Conservation (phyloP, 2,329 filamentous ascomycete genomes). For the Rhinocladiella similis region DNA sequence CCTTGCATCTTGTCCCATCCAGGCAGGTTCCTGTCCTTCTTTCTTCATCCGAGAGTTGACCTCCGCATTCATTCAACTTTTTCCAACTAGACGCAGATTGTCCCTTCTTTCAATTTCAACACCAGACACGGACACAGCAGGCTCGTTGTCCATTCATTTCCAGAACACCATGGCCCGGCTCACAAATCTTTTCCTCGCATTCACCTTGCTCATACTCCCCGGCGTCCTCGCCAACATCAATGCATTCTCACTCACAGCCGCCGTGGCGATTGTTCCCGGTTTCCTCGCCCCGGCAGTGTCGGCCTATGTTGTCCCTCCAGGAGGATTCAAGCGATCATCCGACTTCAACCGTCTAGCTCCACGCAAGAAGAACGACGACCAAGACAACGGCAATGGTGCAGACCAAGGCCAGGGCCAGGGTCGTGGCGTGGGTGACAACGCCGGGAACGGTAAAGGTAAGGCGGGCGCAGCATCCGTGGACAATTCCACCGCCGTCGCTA, state of each 20-base stretch:
- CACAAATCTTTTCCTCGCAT: slow-evolving; percentile 8
- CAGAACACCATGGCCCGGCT: slow-evolving; percentile 17
- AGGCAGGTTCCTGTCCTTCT: slow-evolving; percentile 20
- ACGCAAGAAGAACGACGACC: slow-evolving; percentile 2
- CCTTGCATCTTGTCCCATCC: slow-evolving; percentile 3
- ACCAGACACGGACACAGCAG: slow-evolving; percentile 6
- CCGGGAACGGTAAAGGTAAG: neutral
- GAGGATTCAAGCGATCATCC: neutral
- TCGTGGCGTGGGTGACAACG: neutral
- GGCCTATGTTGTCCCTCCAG: slow-evolving; percentile 12
- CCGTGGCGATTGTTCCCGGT: neutral
- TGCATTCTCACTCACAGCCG: slow-evolving; percentile 3
- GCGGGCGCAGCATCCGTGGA: neutral
- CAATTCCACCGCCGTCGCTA: neutral
- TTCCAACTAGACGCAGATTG: slow-evolving; percentile 1
- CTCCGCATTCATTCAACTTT: neutral
- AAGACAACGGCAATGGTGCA: neutral
- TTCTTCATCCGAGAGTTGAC: slow-evolving; percentile 7
- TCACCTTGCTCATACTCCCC: slow-evolving; percentile 13
- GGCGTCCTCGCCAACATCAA: slow-evolving; percentile 15
- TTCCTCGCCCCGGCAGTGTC: slow-evolving; percentile 8
- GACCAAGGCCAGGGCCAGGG: too few relatives aligned
- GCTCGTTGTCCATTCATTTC: slow-evolving; percentile 13
- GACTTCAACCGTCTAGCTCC: neutral
- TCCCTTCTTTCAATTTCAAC: neutral